These are phyloP conservation scores for Austropuccinia psidii DNA, from an alignment of 1,284 basidiomycete species.

Conservation along the genomic window DNA sequence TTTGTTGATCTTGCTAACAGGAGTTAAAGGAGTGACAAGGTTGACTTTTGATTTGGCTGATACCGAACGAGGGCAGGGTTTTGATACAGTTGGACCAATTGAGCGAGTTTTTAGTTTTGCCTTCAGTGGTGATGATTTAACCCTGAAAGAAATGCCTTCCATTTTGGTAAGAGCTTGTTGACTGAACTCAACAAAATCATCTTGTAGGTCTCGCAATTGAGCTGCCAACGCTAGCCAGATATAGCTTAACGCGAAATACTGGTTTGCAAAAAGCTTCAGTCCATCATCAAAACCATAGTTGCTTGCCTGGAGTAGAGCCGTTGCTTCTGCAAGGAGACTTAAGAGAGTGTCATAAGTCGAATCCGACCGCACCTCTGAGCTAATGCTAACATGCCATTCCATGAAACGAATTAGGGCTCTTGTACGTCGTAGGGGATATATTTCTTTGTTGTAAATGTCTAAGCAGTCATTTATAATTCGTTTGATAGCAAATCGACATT, in stretches of 20 bases:
- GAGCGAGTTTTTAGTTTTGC: slow-evolving; percentile 5
- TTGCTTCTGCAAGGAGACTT: slow-evolving; percentile 6
- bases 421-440: slow-evolving; percentile 29
- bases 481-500: slow-evolving; percentile 18
- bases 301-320: not conserved
- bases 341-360: slow-evolving; percentile 1
- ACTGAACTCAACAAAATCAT: not conserved
- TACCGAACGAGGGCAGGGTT: not conserved
- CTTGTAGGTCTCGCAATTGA: not conserved
- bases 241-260: slow-evolving; percentile 10
- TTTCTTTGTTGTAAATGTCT: slow-evolving; percentile 7
- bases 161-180: not conserved
- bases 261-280: slow-evolving; percentile 3
- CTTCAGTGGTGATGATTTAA: too few relatives aligned
- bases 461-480: slow-evolving; percentile 17
- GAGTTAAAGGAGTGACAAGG: not conserved
- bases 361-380: not conserved
- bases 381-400: slow-evolving; percentile 31
- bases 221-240: slow-evolving; percentile 31
- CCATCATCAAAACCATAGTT: slow-evolving; percentile 12
- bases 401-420: slow-evolving; percentile 21
- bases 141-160: too few relatives aligned
- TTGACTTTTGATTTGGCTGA: not conserved
- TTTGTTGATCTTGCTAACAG: too few relatives aligned
- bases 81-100: not conserved